Conservation (phyloP, 2,329 filamentous ascomycete species). For the Ophiostoma himal-ulmi region DNA sequence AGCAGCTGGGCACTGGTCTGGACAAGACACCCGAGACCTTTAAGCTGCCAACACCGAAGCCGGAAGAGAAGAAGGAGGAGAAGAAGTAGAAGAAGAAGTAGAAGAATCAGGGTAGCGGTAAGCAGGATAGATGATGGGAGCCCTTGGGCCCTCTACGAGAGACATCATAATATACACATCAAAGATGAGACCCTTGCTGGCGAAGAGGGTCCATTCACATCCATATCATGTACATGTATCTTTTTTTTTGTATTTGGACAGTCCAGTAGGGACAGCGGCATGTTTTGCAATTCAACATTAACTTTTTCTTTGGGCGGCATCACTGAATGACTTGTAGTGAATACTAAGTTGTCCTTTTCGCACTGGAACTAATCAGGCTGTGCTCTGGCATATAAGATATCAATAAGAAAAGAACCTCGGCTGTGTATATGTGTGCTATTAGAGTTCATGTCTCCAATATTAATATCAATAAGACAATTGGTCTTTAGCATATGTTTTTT, state of each 20-base stretch:
- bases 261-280: slow-evolving; percentile 12
- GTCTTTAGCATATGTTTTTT: background rate
- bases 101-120: slow-evolving; percentile 56
- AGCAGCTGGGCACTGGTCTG: slow-evolving; percentile 60
- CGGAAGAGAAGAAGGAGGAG: slow-evolving; percentile 85
- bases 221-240: slow-evolving; percentile 17
- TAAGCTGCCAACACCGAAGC: slow-evolving; percentile 92
- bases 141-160: background rate
- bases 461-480: no score
- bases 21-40: slow-evolving; percentile 80
- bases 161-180: slow-evolving; percentile 8
- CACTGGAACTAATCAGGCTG: no score
- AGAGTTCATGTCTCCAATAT: background rate
- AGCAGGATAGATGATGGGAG: background rate
- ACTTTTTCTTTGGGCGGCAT: no score
- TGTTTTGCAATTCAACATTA: slow-evolving; percentile 6
- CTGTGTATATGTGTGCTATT: background rate
- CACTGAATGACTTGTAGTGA: background rate
- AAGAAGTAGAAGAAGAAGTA: slow-evolving; percentile 93
- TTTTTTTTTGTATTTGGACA: slow-evolving; percentile 15
- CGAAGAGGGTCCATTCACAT: background rate
- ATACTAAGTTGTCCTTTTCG: background rate
- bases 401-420: background rate
- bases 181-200: background rate
- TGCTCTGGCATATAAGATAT: background rate